A percentile compares a stretch with the other conserved stretches of the same genome.
phyloP scores from a whole-genome alignment of 768 basidiomycete genomes.

The Suillus ampliporus region DNA sequence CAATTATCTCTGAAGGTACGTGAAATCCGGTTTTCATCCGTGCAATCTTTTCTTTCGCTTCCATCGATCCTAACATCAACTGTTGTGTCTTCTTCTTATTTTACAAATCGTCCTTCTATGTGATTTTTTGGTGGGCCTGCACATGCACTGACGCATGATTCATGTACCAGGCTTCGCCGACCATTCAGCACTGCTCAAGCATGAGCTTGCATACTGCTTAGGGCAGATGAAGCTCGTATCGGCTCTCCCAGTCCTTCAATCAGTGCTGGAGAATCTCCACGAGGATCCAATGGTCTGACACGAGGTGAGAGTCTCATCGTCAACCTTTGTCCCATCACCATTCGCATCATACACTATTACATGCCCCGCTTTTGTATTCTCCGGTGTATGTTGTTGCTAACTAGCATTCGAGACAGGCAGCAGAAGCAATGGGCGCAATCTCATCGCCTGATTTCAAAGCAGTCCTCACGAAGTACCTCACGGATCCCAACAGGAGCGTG shows the following conservation, averaged over 20 bases:
- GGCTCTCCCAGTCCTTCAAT: conserved; percentile 84
- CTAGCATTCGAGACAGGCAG: conserved; percentile 62
- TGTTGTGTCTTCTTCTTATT: neutral
- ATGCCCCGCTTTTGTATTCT: neutral
- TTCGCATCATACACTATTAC: neutral
- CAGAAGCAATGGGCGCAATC: conserved; percentile 98
- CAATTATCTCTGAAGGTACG: conserved; percentile 85
- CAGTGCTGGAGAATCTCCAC: conserved; percentile 66
- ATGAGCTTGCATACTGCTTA: conserved; percentile 96
- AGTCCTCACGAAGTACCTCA: conserved; percentile 71
- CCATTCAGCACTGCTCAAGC: conserved; percentile 89
- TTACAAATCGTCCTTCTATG: neutral
- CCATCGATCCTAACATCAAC: too few relatives aligned
- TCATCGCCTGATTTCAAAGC: conserved; percentile 69
- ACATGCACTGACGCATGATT: neutral
- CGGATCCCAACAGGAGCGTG: conserved; percentile 74
- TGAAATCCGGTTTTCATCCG: conserved; percentile 6
- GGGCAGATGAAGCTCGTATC: conserved; percentile 82
- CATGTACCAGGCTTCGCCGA: conserved; percentile 74
- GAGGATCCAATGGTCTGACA: conserved; percentile 98
- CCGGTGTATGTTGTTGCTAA: conserved; percentile 11
- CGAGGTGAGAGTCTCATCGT: conserved; percentile 61
- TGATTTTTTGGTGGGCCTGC: neutral
- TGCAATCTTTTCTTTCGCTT: conserved; percentile 13
- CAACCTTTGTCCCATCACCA: neutral